Base-by-base conservation (phyloP, 2,329 filamentous ascomycete genomes). In the Fusarium pseudoanthophilum region DNA sequence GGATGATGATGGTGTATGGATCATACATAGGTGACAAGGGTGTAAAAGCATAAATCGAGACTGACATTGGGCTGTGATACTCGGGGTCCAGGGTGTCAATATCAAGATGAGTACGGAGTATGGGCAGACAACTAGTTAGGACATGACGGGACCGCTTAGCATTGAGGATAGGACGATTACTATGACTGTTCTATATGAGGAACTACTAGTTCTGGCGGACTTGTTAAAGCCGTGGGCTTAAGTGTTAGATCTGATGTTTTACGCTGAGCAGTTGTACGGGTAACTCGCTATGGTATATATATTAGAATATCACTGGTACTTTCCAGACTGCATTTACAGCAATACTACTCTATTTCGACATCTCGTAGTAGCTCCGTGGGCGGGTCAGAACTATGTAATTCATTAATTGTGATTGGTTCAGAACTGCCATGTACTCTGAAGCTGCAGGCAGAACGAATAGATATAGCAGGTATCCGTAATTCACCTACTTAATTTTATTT, bases 381-480 rank as follows among this genome's bases (percentile, higher is more conserved):
- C 11, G 36, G 64, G 30, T 34, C 42, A 46, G 4, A 20, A 49
- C 26, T 62, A 24, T 39, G 64, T 68, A 63, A 68, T 68, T 48
- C 42, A 39, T 48, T 3, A 24, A 15, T 15, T 49, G n/a, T 49
- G 64, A 55, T 68, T 68, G 48, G 64, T 24, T 42, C 30, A 37
- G 26, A 53, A 53, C 51, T 28, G 14, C 32, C 32, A 15, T 16
- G 34, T 21, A 39, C 24, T 28, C n/a, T 53, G 20, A 21, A 16
- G 18, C 20, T 39, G 7, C 13, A 53, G 36, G 20, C 24, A 39
- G 20, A 53, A 39, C 24, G 24, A 39, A 28, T 20, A 21, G 9
- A 28, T 15, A 43, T 21, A 48, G 9, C 28, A 32, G 16, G 28
- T n/a, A n/a, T 28, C 28, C 28, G 28, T 28, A 28, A 28, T 6